Base-by-base conservation (phyloP, 768 basidiomycete species). In the Russula vinacea region DNA sequence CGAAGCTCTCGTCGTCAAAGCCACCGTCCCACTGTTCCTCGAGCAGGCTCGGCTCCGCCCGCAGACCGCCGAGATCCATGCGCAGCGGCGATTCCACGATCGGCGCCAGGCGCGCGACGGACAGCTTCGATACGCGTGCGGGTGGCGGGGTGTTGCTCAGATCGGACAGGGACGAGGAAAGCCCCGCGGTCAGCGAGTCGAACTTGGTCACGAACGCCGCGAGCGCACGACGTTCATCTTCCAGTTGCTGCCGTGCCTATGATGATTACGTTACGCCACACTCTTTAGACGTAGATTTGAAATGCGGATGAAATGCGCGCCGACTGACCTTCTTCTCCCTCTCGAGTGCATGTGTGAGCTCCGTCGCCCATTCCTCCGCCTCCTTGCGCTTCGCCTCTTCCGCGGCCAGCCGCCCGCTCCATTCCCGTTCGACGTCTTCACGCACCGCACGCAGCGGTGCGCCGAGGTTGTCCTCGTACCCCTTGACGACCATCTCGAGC, bases 121-220 rank as follows among this genome's bases (percentile, higher is more conserved):
- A 5, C 57, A 65, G 60, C 74, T 70, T 22, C 67, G 58, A 35
- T n/a, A 76, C 64, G 9, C 67, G 29, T 74, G 76, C 63, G 73
- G 77, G 45, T 6, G 66, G 51, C 35, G 35, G 6, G 6, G 66
- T 58, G 22, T 44, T 57, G 40, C 33, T 59, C 53, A 64, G 22
- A n/a, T 22, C 32, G 13, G 63, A 22, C 29, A 60, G 17, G 4
- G 63, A 64, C 26, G 57, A 58, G 7, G 62, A 58, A 44, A 63
- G 61, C 3, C 75, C 74, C 37, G 88, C 71, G 0, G 87, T 88
- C 32, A 90, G 74, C 13, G 89, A 80, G 74, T 94, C 92, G 70
- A 93, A 91, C 73, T 89, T 90, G 73, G 79, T 80, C 51, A 94
- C 92, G 69, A 94, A 94, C 7, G 89, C 82, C 4, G 88, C 83